Base-by-base conservation (phyloP, 495 filamentous ascomycete genomes). In the Penicillium daleae region DNA sequence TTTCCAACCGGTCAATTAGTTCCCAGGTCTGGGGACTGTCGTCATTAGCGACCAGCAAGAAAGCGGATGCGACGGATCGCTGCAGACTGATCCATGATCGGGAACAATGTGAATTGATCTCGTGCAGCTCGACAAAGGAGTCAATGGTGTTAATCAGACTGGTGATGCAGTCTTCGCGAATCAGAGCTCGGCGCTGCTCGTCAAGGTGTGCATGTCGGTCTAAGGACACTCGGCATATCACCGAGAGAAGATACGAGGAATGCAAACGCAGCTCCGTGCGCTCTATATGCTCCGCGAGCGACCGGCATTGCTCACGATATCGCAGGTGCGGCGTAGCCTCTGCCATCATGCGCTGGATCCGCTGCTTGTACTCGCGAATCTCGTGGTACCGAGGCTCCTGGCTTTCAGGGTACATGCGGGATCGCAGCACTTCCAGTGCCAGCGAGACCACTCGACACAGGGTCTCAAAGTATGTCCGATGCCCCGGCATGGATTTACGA, bases 161-260 rank as follows among this genome's bases (percentile, higher is more conserved):
- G 15, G 50, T 52, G 40, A 83, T 63, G 49, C 80, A 82, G 17
- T 82, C 78, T 46, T 79, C 75, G 12, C 79, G 79, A 59, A 87
- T 74, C 15, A 72, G 33, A 15, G 64, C 66, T 17, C 74, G 73
- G 19, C 72, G 71, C 2, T 76, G 63, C 1, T 73, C 73, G 27
- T 74, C 70, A 48, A 78, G 39, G 35, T 70, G 65, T 3, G 68
- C 68, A 56, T 78, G 78, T 13, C 81, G 79, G 49, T 82, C 83
- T 54, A 88, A 74, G 0, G 84, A 82, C 13, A 82, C 79, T 9
- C 85, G 81, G 64, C 84, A 86, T 32, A 88, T 71, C 39, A 86
- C 80, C 6, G 85, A 87, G 31, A 80, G 78, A 53, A 85, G 80
- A 68, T 87, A 88, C 1, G 83, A 86, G 2, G 80, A 78, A 62